These are phyloP conservation scores for Eucalyptus decipiens DNA, from an alignment of 345 rosid species.

Conservation along the genomic window DNA sequence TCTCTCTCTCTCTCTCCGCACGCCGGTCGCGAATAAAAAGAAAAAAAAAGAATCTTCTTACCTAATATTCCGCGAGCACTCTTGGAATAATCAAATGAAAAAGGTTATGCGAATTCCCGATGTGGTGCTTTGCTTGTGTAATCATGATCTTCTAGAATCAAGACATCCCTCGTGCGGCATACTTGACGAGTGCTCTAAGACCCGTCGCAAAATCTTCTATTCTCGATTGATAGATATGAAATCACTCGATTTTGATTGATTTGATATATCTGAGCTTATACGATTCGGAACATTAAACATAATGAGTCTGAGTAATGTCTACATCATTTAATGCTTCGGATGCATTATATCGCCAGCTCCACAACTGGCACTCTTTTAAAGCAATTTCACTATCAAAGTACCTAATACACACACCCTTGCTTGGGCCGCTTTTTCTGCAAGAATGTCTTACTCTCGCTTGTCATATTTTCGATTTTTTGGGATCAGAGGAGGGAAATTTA, in stretches of 20 bases:
- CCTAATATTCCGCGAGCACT: neutral
- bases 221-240: neutral
- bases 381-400: neutral
- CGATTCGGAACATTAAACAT: neutral
- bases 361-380: neutral
- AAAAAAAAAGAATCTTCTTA: neutral
- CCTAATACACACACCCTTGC: neutral
- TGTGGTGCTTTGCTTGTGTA: neutral
- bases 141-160: neutral
- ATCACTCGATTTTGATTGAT: neutral
- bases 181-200: neutral
- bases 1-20: neutral
- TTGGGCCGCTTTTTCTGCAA: conserved; percentile 54
- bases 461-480: neutral
- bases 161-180: neutral
- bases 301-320: neutral
- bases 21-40: neutral
- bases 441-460: conserved; percentile 56
- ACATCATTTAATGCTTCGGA: neutral
- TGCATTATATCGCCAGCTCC: neutral
- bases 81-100: neutral
- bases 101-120: neutral
- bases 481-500: neutral
- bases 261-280: neutral
- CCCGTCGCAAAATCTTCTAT: neutral